These are phyloP conservation scores for Hypoxylon sp. DNA, from an alignment of 2,329 filamentous ascomycete genomes.

Conservation along the genomic window DNA sequence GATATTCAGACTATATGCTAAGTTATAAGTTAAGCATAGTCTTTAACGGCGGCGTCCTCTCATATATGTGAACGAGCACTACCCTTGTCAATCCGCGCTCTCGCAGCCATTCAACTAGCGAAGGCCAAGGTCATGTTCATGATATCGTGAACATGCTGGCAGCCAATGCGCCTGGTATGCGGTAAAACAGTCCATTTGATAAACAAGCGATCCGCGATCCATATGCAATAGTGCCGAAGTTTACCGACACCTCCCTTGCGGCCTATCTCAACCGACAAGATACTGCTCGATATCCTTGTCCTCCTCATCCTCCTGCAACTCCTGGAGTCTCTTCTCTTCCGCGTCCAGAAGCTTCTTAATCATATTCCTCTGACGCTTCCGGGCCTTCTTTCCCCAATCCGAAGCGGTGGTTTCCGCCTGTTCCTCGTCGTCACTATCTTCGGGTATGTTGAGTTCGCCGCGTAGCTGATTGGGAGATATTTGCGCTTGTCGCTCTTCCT, in stretches of 20 bases:
- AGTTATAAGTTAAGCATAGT: background rate
- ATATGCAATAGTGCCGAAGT: constrained; percentile 4
- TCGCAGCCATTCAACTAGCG: background rate
- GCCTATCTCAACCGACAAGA: constrained; percentile 58
- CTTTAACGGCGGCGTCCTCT: background rate
- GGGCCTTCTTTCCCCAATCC: constrained; percentile 79
- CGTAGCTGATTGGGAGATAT: constrained; percentile 77
- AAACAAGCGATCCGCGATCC: background rate
- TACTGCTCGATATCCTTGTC: constrained; percentile 84
- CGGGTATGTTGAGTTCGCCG: constrained; percentile 67
- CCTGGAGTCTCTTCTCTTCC: constrained; percentile 71
- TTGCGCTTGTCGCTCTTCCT: constrained; percentile 61
- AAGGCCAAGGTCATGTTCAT: constrained; percentile 2
- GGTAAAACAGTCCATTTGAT: constrained; percentile 1
- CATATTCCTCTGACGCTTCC: constrained; percentile 76
- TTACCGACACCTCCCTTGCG: background rate
- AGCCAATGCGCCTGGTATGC: background rate
- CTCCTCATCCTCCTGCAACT: constrained; percentile 73
- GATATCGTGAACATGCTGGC: background rate
- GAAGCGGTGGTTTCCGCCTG: constrained; percentile 64
- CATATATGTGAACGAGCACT: background rate
- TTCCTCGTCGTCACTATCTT: constrained; percentile 68
- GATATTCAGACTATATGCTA: constrained; percentile 8
- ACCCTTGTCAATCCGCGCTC: background rate
- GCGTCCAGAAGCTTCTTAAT: constrained; percentile 75